Base-by-base conservation (phyloP, 495 filamentous ascomycete genomes). In the Talaromyces adpressus region DNA sequence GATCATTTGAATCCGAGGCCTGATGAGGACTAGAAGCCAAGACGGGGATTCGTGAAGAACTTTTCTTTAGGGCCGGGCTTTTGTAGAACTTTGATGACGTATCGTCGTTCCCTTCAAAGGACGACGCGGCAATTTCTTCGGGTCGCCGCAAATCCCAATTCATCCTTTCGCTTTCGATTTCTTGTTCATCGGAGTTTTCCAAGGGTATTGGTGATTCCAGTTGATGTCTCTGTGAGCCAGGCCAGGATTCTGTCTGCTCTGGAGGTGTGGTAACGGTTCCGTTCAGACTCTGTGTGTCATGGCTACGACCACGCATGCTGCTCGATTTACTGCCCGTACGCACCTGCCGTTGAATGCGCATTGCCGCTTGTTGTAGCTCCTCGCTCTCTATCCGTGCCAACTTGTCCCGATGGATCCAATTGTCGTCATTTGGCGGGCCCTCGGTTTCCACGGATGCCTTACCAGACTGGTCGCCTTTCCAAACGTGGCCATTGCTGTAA, bases 331-430 rank as follows among this genome's bases (percentile, higher is more conserved):
- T 91, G 53, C 87, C 83, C 54, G 85, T 81, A 32, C 76, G 72
- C 23, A 74, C 76, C 52, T 80, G 79, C 41, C 83, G 86, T 11
- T 88, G 85, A 25, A 92, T 78, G 39, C 85, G 76, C 63, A 93
- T 86, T 7, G 91, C 92, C 3, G 92, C 92, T 70, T 91, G 91
- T 68, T 95, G 91, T 65, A 97, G 79, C 73, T 98, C 94, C 73
- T 91, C 84, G 69, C 82, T 97, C 78, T 98, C 94, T 67, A 98
- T 98, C 70, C 85, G 83, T 34, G 91, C 93, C 54, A 98, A 76
- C 75, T 98, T 98, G 74, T 98, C 94, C 23, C 94, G 83, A 72
- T 98, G 93, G 63, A 98, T 98, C 94, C 94, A 98, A 52, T 85
- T 82, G 67, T 82, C 84, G 30, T 77, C 69, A 16, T 75, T 75